Evolutionary conservation across 495 filamentous ascomycete genomes (phyloP).

Genomic region (Talaromyces trachyspermus): DNA sequence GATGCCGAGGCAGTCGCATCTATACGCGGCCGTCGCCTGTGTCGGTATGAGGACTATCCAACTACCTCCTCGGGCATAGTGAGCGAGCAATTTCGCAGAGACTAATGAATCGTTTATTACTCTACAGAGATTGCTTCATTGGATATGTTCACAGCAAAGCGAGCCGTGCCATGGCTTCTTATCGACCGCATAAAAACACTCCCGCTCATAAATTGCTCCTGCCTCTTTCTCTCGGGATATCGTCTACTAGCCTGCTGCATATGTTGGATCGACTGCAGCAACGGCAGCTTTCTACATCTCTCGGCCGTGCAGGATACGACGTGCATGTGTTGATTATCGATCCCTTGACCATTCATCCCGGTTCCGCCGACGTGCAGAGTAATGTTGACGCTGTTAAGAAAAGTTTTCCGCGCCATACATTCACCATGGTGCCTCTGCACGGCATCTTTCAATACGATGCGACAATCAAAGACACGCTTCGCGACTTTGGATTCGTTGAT

Average conservation of each 20-base stretch:
- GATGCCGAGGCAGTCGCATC: conserved; percentile 28
- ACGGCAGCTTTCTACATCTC: conserved; percentile 46
- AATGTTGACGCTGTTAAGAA: conserved; percentile 32
- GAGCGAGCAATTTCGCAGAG: not conserved
- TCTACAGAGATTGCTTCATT: conserved; percentile 62
- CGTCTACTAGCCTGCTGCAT: conserved; percentile 70
- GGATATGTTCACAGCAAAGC: conserved; percentile 69
- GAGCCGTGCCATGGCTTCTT: conserved; percentile 68
- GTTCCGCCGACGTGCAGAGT: conserved; percentile 16
- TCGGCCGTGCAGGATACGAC: conserved; percentile 52
- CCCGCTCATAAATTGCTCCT: conserved; percentile 55
- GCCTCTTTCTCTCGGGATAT: conserved; percentile 75
- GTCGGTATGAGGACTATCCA: conserved; percentile 33
- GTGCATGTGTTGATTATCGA: conserved; percentile 64
- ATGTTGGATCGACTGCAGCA: conserved; percentile 63
- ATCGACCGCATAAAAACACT: conserved; percentile 32
- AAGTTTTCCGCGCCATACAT: conserved; percentile 53
- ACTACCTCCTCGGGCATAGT: not conserved
- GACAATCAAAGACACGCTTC: conserved; percentile 23
- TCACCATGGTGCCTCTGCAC: conserved; percentile 48
- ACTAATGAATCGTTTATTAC: conserved; percentile 15
- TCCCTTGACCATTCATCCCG: conserved; percentile 32
- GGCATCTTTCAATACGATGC: conserved; percentile 42
- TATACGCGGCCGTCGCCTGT: conserved; percentile 38
- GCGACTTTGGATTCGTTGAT: conserved; percentile 24